Percentiles rank a stretch among this genome's conserved stretches.
Evolutionary conservation across 805 yeast genomes (phyloP).

Genomic region (Kurtzmaniella fragi): DNA sequence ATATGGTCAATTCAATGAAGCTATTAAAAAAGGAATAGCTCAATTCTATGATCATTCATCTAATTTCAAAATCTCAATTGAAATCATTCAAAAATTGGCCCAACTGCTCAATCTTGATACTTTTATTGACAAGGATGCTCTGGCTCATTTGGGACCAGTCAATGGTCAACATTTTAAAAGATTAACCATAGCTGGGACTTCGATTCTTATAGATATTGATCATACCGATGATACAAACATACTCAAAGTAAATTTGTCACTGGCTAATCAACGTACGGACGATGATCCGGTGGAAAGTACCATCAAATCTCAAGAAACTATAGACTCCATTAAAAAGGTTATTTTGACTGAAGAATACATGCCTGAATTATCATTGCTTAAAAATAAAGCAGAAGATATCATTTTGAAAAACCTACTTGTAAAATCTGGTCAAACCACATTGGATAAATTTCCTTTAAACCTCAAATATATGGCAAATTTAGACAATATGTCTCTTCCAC

Average conservation of each 20-base stretch:
- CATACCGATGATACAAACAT: constrained; percentile 21
- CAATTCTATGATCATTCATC: constrained; percentile 27
- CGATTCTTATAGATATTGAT: constrained; percentile 36
- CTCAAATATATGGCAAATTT: constrained; percentile 31
- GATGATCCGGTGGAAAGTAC: background rate
- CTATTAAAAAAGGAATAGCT: constrained; percentile 17
- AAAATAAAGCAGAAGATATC: constrained; percentile 20
- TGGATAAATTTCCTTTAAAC: constrained; percentile 30
- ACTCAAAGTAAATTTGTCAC: constrained; percentile 28
- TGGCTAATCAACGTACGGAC: constrained; percentile 17
- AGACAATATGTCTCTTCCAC: constrained; percentile 27
- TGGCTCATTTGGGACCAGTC: constrained; percentile 13
- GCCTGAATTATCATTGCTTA: background rate
- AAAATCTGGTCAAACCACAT: constrained; percentile 6
- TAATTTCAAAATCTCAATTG: constrained; percentile 28
- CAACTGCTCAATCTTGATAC: constrained; percentile 38
- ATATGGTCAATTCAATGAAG: constrained; percentile 10
- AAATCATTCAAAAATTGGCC: constrained; percentile 34
- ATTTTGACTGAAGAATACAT: background rate
- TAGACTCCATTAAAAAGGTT: background rate
- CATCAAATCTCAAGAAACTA: background rate
- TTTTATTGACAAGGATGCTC: constrained; percentile 33
- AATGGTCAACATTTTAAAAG: constrained; percentile 18
- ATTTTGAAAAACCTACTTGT: constrained; percentile 20
- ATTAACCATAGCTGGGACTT: constrained; percentile 38